Evolutionary conservation across 306 rosid species (phyloP).

Genomic region (Castanospermum australe): DNA sequence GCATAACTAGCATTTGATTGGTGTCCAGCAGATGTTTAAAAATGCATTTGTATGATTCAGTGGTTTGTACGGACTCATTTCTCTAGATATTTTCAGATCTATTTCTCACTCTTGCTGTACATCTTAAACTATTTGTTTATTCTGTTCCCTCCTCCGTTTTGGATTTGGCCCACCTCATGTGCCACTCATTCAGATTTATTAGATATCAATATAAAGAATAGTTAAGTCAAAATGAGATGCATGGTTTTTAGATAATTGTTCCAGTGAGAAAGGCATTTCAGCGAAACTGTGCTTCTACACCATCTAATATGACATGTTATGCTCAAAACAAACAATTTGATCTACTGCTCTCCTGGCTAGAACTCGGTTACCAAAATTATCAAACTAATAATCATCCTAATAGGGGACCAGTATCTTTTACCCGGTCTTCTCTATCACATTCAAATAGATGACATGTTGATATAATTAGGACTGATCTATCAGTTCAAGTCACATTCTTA

Average conservation of each 20-base stretch:
- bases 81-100: slow-evolving; percentile 11
- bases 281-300: slow-evolving; percentile 13
- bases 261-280: background rate
- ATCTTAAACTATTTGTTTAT: slow-evolving; percentile 1
- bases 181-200: background rate
- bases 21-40: background rate
- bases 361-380: slow-evolving; percentile 16
- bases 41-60: background rate
- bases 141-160: slow-evolving; percentile 20
- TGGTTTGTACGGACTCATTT: background rate
- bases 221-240: slow-evolving; percentile 21
- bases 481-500: slow-evolving; percentile 22
- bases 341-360: background rate
- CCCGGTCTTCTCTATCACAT: background rate
- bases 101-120: slow-evolving; percentile 2
- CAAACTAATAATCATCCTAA: background rate
- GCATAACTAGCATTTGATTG: background rate
- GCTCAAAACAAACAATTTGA: slow-evolving; percentile 27
- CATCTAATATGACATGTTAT: slow-evolving; percentile 20
- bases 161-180: slow-evolving; percentile 39
- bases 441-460: background rate
- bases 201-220: background rate
- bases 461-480: slow-evolving; percentile 1
- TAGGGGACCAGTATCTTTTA: slow-evolving; percentile 3
- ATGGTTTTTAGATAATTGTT: background rate